A percentile compares a stretch with the other conserved stretches of the same genome.
Evolutionary conservation across 495 filamentous ascomycete species (phyloP).

Genomic region (Tuber brumale): DNA sequence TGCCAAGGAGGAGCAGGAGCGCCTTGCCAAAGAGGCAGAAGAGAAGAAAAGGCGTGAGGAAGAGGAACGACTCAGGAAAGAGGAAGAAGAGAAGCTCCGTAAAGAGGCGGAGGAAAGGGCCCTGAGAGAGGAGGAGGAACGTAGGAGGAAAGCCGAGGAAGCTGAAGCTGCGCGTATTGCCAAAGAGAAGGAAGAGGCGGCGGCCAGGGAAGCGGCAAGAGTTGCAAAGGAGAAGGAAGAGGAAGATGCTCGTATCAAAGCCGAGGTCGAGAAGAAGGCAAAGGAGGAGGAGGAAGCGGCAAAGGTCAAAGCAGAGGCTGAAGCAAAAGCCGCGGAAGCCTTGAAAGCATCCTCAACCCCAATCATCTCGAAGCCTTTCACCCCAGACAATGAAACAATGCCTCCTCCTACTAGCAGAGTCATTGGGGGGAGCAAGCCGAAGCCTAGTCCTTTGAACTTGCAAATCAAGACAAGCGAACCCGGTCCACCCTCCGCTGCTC

Average conservation of each 20-base stretch:
- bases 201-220: slow-evolving; percentile 51
- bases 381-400: slow-evolving; percentile 36
- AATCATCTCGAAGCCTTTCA: slow-evolving; percentile 35
- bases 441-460: slow-evolving; percentile 50
- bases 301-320: slow-evolving; percentile 42
- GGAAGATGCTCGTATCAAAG: slow-evolving; percentile 53
- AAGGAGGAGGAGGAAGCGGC: slow-evolving; percentile 35
- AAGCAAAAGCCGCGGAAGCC: slow-evolving; percentile 44
- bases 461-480: slow-evolving; percentile 54
- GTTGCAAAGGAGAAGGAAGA: slow-evolving; percentile 51
- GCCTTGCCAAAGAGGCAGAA: slow-evolving; percentile 42
- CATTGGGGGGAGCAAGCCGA: slow-evolving; percentile 45
- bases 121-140: slow-evolving; percentile 31
- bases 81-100: slow-evolving; percentile 43
- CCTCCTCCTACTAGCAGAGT: slow-evolving; percentile 43
- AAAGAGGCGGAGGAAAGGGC: slow-evolving; percentile 50
- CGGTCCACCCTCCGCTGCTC: slow-evolving; percentile 79
- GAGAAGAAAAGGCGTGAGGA: slow-evolving; percentile 49
- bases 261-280: slow-evolving; percentile 44
- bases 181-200: slow-evolving; percentile 47
- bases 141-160: slow-evolving; percentile 52
- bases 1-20: slow-evolving; percentile 46
- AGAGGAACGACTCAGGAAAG: slow-evolving; percentile 48
- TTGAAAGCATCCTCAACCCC: slow-evolving; percentile 46
- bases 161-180: slow-evolving; percentile 49